Conservation (phyloP, 306 rosid genomes). For the Spatholobus suberectus region DNA sequence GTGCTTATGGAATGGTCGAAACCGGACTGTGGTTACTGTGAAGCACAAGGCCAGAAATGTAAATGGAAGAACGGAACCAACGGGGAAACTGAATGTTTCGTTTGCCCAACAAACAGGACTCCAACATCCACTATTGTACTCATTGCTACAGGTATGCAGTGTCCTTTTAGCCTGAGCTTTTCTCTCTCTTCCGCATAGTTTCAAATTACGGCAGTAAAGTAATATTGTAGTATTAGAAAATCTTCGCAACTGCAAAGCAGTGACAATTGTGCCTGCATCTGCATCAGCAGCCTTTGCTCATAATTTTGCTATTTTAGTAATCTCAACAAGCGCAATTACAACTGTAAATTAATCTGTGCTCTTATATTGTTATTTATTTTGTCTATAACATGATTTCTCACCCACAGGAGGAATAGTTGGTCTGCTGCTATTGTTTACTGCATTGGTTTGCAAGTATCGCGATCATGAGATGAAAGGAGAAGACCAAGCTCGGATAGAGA, state of each 20-base stretch:
- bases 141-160: not conserved
- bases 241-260: too few relatives aligned
- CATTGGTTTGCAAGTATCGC: not conserved
- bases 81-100: not conserved
- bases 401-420: slow-evolving; percentile 14
- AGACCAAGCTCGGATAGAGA: slow-evolving; percentile 39
- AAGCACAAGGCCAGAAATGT: slow-evolving; percentile 17
- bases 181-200: not conserved
- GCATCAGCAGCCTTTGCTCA: not conserved
- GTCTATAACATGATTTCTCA: not conserved
- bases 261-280: too few relatives aligned
- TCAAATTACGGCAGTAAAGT: not conserved
- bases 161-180: not conserved
- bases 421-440: not conserved
- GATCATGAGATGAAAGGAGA: slow-evolving; percentile 25
- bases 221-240: too few relatives aligned
- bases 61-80: not conserved
- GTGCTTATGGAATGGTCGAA: not conserved
- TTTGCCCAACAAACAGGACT: not conserved
- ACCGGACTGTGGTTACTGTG: not conserved
- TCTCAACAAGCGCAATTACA: not conserved
- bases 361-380: not conserved
- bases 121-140: not conserved
- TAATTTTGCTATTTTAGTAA: not conserved
- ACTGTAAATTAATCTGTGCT: not conserved